These are phyloP conservation scores for Tetradesmus lagerheimii DNA, from an alignment of 139 green algal genomes.

Conservation along the genomic window DNA sequence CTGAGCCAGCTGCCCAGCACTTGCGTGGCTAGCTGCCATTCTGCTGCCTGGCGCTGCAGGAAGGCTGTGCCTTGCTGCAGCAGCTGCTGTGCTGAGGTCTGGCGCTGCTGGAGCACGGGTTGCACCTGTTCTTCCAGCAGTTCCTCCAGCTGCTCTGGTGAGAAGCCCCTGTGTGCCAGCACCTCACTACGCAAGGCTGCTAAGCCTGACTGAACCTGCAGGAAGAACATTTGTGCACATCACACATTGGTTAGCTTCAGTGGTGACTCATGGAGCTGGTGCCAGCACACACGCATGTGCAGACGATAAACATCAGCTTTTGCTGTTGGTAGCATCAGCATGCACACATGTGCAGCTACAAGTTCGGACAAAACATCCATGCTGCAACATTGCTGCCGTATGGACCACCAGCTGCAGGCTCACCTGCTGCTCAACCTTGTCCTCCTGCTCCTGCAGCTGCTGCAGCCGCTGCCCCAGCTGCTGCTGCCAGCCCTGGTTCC, in stretches of 20 bases:
- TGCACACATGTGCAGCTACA: too few relatives aligned
- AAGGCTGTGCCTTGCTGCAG: constrained; percentile 45
- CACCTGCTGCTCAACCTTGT: constrained; percentile 48
- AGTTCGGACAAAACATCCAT: too few relatives aligned
- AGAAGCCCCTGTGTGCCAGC: constrained; percentile 45
- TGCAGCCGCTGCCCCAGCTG: constrained; percentile 23
- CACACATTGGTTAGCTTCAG: too few relatives aligned
- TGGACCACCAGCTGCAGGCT: constrained; percentile 18
- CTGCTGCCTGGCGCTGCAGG: constrained; percentile 57
- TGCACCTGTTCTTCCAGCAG: constrained; percentile 53
- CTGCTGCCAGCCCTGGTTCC: constrained; percentile 48
- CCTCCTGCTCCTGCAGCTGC: constrained; percentile 53
- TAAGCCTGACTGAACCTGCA: constrained; percentile 22
- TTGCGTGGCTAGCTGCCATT: constrained; percentile 48
- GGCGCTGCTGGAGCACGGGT: constrained; percentile 45
- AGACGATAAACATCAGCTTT: too few relatives aligned
- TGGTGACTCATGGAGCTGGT: too few relatives aligned
- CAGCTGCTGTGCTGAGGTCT: constrained; percentile 50
- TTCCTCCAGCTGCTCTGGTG: constrained; percentile 49
- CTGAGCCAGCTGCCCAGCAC: constrained; percentile 53
- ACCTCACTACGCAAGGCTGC: constrained; percentile 6
- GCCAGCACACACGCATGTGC: too few relatives aligned
- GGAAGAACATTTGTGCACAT: too few relatives aligned
- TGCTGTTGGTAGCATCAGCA: too few relatives aligned
- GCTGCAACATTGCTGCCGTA: not conserved